Evolutionary conservation across 2,329 filamentous ascomycete species (phyloP), one percentile per base, ranked within the genome.

Genomic region (Raffaelea ambrosiae): DNA sequence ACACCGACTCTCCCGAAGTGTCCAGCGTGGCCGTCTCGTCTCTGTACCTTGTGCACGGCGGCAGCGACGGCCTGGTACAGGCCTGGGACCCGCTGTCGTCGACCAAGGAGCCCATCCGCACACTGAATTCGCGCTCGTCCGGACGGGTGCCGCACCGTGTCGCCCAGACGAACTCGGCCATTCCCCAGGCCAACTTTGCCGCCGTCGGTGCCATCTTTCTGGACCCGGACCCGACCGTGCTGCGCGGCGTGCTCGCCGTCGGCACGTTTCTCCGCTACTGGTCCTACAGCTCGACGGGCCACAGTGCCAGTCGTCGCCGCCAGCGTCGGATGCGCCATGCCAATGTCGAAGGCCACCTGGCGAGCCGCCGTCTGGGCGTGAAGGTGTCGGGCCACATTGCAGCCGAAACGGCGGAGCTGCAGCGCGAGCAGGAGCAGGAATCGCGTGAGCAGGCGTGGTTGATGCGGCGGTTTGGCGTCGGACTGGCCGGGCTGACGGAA

Each of bases 71-170:
- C 1, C 77, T 97, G 3, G 91, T 95, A 4, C 93, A 97, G 63
- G 87, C 89, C 5, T 98, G 93, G 93, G 93, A 98, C 67, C 87
- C 86, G n/a, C 71, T 98, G 42, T 88, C 84, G 1, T 97, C 91
- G 2, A 85, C 77, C 0, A 66, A 75, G 18, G 81, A 84, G 19
- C 88, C 93, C 0, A 77, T 97, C 45, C 81, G 89, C 36, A 97
- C 89, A 0, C 72, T 98, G 47, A 90, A 95, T 60, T 88, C 88
- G 3, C 82, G 86, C 14, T 89, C 91, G 55, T 86, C 86, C 2
- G 84, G 86, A 8, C 82, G 88, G 23, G 84, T 90, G 44, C 86
- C 90, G 53, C 86, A 90, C 48, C 81, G 89, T 53, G 68, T 81
- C 55, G 63, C 72, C 39, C 62, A 73, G 21, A 65, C 72, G 51